Evolutionary conservation across 2,329 filamentous ascomycete species (phyloP).

Genomic region (Fusarium sp.): DNA sequence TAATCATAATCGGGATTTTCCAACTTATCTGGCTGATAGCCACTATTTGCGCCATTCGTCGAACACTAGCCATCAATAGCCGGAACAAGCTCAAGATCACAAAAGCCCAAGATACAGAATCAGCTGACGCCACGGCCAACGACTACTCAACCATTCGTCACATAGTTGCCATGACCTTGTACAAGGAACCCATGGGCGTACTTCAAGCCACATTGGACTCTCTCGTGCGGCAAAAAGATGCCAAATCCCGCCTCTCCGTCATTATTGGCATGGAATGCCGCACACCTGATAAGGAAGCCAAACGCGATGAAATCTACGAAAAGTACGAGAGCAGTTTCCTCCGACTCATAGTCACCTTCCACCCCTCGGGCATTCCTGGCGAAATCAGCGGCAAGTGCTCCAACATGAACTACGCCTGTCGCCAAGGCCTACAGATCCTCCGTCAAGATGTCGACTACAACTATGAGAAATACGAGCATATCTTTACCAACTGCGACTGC

Average conservation of each 20-base stretch:
- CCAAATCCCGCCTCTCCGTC: conserved; percentile 10
- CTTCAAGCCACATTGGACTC: conserved; percentile 25
- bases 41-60: conserved; percentile 28
- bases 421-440: conserved; percentile 23
- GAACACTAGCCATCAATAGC: conserved; percentile 24
- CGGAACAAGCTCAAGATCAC: conserved; percentile 9
- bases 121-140: background rate
- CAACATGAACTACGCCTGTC: conserved; percentile 33
- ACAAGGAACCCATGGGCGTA: conserved; percentile 29
- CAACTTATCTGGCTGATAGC: conserved; percentile 29
- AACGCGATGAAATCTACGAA: conserved; percentile 19
- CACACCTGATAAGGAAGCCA: conserved; percentile 22
- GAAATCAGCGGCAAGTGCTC: conserved; percentile 29
- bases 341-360: conserved; percentile 26
- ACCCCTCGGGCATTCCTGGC: conserved; percentile 13
- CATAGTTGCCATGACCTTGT: conserved; percentile 31
- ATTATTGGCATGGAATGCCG: conserved; percentile 27
- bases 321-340: conserved; percentile 23
- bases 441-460: conserved; percentile 28
- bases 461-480: conserved; percentile 34
- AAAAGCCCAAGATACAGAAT: conserved; percentile 19
- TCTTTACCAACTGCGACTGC: conserved; percentile 40
- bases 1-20: conserved; percentile 19
- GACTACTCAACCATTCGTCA: conserved; percentile 16
- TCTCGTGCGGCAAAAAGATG: conserved; percentile 14